Evolutionary conservation across 768 basidiomycete genomes (phyloP).

Genomic region (Saitozyma podzolica): DNA sequence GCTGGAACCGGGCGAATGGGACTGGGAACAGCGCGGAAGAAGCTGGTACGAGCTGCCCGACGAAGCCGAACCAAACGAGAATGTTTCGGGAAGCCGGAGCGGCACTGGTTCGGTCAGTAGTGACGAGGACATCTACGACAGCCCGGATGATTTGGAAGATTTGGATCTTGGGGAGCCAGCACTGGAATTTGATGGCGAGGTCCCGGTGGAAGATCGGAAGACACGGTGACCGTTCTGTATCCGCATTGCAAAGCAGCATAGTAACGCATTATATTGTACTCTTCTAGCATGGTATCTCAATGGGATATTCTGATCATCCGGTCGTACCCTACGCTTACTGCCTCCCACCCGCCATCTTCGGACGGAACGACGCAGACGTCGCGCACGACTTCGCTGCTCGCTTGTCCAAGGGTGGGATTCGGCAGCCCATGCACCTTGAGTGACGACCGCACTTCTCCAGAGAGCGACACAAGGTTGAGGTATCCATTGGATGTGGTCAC

Average conservation of each 20-base stretch:
- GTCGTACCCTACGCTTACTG: slow-evolving; percentile 50
- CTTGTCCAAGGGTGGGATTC: slow-evolving; percentile 22
- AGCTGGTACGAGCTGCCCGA: too few relatives aligned
- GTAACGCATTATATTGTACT: background rate
- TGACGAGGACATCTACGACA: too few relatives aligned
- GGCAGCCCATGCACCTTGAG: slow-evolving; percentile 43
- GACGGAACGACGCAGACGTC: slow-evolving; percentile 29
- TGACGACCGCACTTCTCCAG: slow-evolving; percentile 33
- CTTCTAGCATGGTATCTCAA: slow-evolving; percentile 4
- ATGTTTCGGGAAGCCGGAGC: too few relatives aligned
- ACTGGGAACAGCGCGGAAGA: slow-evolving; percentile 2
- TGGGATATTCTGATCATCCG: slow-evolving; percentile 38
- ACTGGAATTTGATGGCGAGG: too few relatives aligned
- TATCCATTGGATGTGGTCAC: slow-evolving; percentile 45
- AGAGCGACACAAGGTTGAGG: slow-evolving; percentile 38
- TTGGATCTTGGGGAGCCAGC: too few relatives aligned
- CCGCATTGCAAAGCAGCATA: too few relatives aligned
- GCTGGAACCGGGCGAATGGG: slow-evolving; percentile 11
- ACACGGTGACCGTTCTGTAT: too few relatives aligned
- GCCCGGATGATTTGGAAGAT: too few relatives aligned
- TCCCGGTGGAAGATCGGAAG: too few relatives aligned
- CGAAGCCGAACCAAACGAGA: too few relatives aligned
- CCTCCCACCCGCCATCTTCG: slow-evolving; percentile 26
- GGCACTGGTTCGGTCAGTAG: too few relatives aligned
- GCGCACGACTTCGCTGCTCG: slow-evolving; percentile 42